phyloP scores from a whole-genome alignment of 2,329 filamentous ascomycete species.

The Pleomassaria siparia region DNA sequence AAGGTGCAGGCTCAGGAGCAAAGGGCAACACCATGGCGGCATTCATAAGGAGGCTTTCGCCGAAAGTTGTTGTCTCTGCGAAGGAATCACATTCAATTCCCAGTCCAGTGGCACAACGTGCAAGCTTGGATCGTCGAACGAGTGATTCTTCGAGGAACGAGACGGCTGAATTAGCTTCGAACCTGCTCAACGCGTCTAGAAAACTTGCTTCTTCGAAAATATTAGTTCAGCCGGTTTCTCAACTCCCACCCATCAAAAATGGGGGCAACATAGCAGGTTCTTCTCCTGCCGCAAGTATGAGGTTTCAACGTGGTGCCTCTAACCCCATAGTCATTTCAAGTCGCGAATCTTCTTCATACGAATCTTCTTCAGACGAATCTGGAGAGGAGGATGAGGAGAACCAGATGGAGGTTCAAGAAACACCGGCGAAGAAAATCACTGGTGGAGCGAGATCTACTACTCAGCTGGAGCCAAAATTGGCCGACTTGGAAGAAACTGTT shows the following conservation, averaged over 20 bases:
- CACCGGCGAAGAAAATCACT: neutral
- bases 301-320: neutral
- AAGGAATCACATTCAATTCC: neutral
- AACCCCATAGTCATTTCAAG: conserved; percentile 12
- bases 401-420: neutral
- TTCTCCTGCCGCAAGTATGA: neutral
- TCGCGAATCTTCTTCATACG: conserved; percentile 3
- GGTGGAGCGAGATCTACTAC: neutral
- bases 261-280: neutral
- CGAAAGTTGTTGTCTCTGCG: conserved; percentile 1
- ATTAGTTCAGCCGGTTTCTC: too few species aligned
- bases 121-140: neutral
- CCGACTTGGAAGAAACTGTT: neutral
- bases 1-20: neutral
- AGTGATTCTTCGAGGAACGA: neutral
- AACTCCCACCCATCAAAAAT: neutral
- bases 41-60: neutral
- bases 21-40: neutral
- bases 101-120: neutral
- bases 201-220: neutral
- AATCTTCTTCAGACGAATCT: conserved; percentile 7
- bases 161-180: neutral
- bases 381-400: conserved; percentile 7
- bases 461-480: neutral
- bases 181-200: neutral